A percentile compares a stretch with the other conserved stretches of the same genome.
Evolutionary conservation across 176 grass and related monocot species (phyloP).

Genomic region (Eleusine coracana): DNA sequence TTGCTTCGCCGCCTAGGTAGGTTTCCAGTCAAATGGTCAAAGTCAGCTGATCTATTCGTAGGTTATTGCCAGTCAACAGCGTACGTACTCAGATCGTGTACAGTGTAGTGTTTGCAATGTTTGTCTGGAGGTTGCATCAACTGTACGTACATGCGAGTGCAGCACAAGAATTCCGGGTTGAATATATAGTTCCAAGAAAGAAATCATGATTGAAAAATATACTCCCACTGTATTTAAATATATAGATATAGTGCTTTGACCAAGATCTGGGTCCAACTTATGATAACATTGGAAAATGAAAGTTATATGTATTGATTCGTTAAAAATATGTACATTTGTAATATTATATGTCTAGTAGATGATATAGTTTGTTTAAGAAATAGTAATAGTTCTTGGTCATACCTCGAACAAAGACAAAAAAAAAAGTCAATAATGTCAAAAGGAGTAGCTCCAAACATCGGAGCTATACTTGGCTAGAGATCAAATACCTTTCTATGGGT

Average conservation of each 20-base stretch:
- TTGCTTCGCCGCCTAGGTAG: neutral
- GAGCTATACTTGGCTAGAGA: too few relatives aligned
- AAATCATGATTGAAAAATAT: too few relatives aligned
- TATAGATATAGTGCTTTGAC: too few relatives aligned
- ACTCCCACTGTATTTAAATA: too few relatives aligned
- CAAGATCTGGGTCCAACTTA: too few relatives aligned
- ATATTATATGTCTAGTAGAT: too few relatives aligned
- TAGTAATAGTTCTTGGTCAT: neutral
- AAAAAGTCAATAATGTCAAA: neutral
- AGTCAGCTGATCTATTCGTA: constrained; percentile 26
- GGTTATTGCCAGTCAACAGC: constrained; percentile 26
- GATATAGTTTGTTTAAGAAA: too few relatives aligned
- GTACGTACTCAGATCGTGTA: neutral
- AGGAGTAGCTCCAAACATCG: neutral
- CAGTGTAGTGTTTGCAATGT: neutral
- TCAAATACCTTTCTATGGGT: neutral
- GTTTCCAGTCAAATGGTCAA: constrained; percentile 16
- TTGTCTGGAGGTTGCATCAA: neutral
- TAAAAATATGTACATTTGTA: too few relatives aligned
- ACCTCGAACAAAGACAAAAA: neutral
- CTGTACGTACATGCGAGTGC: neutral
- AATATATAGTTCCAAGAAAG: neutral
- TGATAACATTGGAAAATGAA: too few relatives aligned
- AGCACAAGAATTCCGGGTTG: neutral
- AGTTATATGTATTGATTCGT: too few relatives aligned